Base-by-base conservation (phyloP, 345 rosid species). In the Populus tremula region DNA sequence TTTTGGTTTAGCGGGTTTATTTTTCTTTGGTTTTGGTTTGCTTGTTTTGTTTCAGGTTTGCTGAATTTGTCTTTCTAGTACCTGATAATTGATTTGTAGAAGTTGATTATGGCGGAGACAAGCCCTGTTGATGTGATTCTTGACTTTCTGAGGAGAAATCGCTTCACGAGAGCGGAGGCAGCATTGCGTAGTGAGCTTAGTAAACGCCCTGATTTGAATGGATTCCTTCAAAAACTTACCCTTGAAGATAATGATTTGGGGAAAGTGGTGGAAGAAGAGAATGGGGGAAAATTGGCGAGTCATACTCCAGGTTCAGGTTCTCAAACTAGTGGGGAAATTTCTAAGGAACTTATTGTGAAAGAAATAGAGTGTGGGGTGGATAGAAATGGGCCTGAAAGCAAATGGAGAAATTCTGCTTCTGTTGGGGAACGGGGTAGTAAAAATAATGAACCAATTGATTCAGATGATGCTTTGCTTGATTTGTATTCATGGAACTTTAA, bases 81-180 rank as follows among this genome's bases (percentile, higher is more conserved):
- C 54, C 70, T 68, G 53, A 77, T 76, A 77, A 74, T 79, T 25
- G 65, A 63, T 78, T 45, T 73, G 29, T 76, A 69, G 82, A 67
- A 54, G 82, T 83, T 82, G 70, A 79, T 25, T 54, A 94, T 96
- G 99, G 86, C 88, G 66, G 97, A 91, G 65, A 38, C 87, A 43
- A 72, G 88, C 80, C 89, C 94, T 6, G 86, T 91, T 63, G 97
- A 94, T 80, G 89, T 82, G 82, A 92, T 96, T 81, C 76, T 96
- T 76, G 94, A 92, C 62, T 96, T 92, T 85, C 84, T 96, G 76
- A 85, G 84, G 89, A 91, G 80, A 59, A 93, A 94, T 80, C 90
- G 79, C 64, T 91, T 96, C 85, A 87, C 92, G 1, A 86, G 93
- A 79, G 99, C 99, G 72, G 99, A 96, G 90, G 94, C 94, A 73